Evolutionary conservation across 2,329 filamentous ascomycete genomes (phyloP), one percentile per base, ranked within the genome.

Genomic region (Colletotrichum musae): DNA sequence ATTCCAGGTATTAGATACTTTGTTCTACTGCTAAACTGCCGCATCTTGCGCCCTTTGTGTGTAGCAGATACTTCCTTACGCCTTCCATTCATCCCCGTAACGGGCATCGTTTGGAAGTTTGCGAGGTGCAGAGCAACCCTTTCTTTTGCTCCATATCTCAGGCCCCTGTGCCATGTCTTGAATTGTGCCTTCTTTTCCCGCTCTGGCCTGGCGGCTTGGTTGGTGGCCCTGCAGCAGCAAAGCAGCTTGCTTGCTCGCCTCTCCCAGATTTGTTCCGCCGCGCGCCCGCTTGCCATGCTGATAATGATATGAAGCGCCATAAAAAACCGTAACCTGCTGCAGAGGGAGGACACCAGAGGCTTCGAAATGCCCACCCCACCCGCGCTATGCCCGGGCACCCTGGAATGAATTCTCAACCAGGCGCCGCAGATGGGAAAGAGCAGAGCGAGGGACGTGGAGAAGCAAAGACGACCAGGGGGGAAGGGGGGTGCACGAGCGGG

Each of bases 371-470:
- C 21, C 2, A 24, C 58, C 58, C 58, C 58, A 61, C 58, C 12
- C 39, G 21, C 21, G 28, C 50, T 21, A 36, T 61, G 58, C 26
- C 48, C 39, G n/a, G 48, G 58, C 21, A 53, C 39, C 58, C 59
- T 68, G 48, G 64, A 45, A 61, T 36, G 7, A 36, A 36, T 54
- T 64, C 52, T 64, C 53, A 58, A 68, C 53, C 39, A 68, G 32
- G 53, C 51, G 26, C 45, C 26, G 47, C 52, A 64, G 64, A 58
- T 45, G 64, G 52, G n/a, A 57, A 58, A 52, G 36, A 68, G 39
- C 47, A 58, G 32, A 36, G 7, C 32, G 32, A 48, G 45, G 24
- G 59, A 51, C 18, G 58, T 54, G 59, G 39, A 53, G 48, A 53
- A 41, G n/a, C 15, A 21, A 32, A 28, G 15, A 59, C 43, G 21